Percentiles rank a stretch among this genome's conserved stretches.
Evolutionary conservation across 139 green algal genomes (phyloP).

Genomic region (Nannochloris sp.): DNA sequence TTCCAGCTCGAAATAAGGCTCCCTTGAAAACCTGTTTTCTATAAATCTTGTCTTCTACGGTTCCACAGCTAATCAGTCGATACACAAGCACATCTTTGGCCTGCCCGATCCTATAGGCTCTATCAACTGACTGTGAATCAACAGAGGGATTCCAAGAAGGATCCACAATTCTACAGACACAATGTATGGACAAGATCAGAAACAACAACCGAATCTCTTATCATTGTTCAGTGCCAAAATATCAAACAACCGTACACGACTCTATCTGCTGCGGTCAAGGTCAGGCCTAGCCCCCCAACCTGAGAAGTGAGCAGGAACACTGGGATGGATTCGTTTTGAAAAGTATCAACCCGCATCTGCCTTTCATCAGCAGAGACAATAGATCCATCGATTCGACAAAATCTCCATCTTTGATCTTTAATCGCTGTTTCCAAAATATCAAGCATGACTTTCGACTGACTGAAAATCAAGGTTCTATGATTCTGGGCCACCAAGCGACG

Average conservation of each 20-base stretch:
- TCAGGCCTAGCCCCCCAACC: conserved; percentile 89
- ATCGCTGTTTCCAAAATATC: conserved; percentile 74
- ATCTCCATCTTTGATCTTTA: conserved; percentile 25
- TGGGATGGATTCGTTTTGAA: conserved; percentile 63
- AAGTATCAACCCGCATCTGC: conserved; percentile 43
- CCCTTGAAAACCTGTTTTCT: conserved; percentile 76
- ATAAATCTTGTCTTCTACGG: conserved; percentile 90
- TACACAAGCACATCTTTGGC: conserved; percentile 62
- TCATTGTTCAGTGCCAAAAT: conserved; percentile 22
- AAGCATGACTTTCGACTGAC: conserved; percentile 73
- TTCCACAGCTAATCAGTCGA: conserved; percentile 79
- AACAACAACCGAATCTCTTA: not conserved
- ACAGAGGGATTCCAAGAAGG: conserved; percentile 64
- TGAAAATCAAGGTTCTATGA: conserved; percentile 88
- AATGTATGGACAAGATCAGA: not conserved
- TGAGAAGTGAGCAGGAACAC: conserved; percentile 86
- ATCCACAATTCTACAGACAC: conserved; percentile 25
- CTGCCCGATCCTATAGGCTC: conserved; percentile 80
- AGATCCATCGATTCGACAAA: conserved; percentile 78
- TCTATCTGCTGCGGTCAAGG: conserved; percentile 82
- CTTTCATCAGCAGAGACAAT: conserved; percentile 34
- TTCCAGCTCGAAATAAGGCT: conserved; percentile 58
- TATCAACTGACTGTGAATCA: conserved; percentile 69
- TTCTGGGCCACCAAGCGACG: conserved; percentile 51
- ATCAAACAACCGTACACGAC: conserved; percentile 51